Conservation (phyloP, 495 filamentous ascomycete species). For the Jackrogersella minutella region DNA sequence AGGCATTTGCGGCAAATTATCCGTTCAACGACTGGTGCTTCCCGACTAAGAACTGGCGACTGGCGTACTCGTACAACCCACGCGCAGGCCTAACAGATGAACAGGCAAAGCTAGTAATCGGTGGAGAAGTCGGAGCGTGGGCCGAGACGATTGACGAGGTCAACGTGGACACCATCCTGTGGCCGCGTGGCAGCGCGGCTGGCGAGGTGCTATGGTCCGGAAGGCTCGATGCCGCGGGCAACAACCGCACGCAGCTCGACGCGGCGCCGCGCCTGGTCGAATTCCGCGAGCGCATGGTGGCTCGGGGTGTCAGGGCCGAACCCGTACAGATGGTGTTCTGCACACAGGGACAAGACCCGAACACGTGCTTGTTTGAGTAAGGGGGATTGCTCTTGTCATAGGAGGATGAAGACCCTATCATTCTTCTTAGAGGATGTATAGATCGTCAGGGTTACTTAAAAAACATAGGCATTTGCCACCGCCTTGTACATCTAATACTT, state of each 20-base stretch:
- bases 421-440: not conserved
- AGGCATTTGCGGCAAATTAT: slow-evolving; percentile 55
- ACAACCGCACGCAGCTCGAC: slow-evolving; percentile 70
- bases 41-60: slow-evolving; percentile 77
- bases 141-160: slow-evolving; percentile 76
- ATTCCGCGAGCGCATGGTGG: slow-evolving; percentile 75
- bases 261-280: slow-evolving; percentile 71
- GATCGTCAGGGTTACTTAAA: not conserved
- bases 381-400: not conserved
- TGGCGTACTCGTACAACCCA: slow-evolving; percentile 80
- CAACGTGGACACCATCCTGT: slow-evolving; percentile 73
- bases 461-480: slow-evolving; percentile 8
- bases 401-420: not conserved
- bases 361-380: slow-evolving; percentile 44
- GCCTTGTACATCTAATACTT: not conserved
- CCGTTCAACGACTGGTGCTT: slow-evolving; percentile 81
- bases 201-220: slow-evolving; percentile 82
- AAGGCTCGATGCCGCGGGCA: slow-evolving; percentile 63
- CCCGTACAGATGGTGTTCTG: slow-evolving; percentile 64
- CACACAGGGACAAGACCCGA: slow-evolving; percentile 53
- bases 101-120: slow-evolving; percentile 69
- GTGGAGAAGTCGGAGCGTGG: slow-evolving; percentile 82
- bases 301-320: slow-evolving; percentile 65
- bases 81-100: slow-evolving; percentile 64
- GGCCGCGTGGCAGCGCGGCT: slow-evolving; percentile 76